These are phyloP conservation scores for Rhinocladiella similis DNA, from an alignment of 2,329 filamentous ascomycete species.

Conservation along the genomic window DNA sequence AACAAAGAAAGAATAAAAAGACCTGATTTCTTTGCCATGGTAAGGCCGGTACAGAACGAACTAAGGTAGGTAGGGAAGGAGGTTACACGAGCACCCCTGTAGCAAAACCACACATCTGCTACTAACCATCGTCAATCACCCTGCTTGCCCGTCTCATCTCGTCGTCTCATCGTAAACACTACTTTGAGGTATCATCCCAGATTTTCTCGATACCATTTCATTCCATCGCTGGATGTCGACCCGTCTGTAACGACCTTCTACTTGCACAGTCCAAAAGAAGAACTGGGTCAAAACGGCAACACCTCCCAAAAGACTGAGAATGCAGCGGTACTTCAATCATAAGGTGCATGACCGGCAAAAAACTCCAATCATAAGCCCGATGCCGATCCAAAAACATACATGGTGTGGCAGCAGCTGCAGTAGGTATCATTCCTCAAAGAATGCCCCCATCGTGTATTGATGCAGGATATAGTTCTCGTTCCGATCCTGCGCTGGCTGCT, in stretches of 20 bases:
- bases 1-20: background rate
- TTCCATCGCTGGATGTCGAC: background rate
- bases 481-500: background rate
- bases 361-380: background rate
- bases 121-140: no score
- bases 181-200: no score
- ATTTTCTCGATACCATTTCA: background rate
- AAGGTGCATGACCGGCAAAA: background rate
- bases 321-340: background rate
- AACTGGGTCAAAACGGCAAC: no score
- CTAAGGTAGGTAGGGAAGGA: no score
- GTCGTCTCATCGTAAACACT: conserved; percentile 2
- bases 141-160: background rate
- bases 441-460: background rate
- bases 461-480: background rate
- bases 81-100: background rate
- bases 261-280: background rate
- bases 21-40: background rate
- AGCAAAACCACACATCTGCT: background rate
- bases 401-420: background rate
- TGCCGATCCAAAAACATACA: background rate
- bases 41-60: background rate
- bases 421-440: background rate
- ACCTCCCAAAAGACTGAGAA: background rate
- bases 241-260: background rate